Conservation (phyloP, 116 monocot genomes). For the Papilionanthe hybrid region DNA sequence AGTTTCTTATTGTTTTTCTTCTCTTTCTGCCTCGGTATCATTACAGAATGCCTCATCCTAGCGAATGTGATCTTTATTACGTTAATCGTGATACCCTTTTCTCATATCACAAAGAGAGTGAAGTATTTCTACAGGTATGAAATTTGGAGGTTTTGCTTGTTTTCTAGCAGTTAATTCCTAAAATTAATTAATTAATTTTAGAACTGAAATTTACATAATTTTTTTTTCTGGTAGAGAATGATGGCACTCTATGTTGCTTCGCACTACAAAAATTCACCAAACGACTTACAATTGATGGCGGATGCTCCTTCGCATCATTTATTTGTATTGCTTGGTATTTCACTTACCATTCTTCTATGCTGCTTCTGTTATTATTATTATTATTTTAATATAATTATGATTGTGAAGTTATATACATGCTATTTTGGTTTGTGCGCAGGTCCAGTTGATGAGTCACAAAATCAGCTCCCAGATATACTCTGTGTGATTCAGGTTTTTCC, state of each 20-base stretch:
- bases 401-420: background rate
- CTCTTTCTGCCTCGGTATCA: background rate
- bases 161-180: background rate
- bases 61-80: constrained; percentile 93
- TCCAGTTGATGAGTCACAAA: constrained; percentile 83
- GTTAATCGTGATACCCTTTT: constrained; percentile 96
- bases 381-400: background rate
- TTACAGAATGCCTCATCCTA: constrained; percentile 71
- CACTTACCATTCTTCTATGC: background rate
- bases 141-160: background rate
- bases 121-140: constrained; percentile 87
- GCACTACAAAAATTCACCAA: constrained; percentile 98
- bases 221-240: constrained; percentile 62
- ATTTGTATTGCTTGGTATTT: constrained; percentile 91
- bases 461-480: constrained; percentile 91
- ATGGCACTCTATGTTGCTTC: constrained; percentile 99
- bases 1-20: constrained; percentile 1
- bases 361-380: too few relatives aligned
- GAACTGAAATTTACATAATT: background rate
- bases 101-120: constrained; percentile 96
- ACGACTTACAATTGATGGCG: constrained; percentile 98
- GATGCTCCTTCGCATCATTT: constrained; percentile 98
- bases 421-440: constrained; percentile 35
- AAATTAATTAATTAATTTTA: background rate
- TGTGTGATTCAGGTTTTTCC: constrained; percentile 91